Evolutionary conservation across 768 basidiomycete species (phyloP), one percentile per base, ranked within the genome.

Genomic region (Boletus huronensis): DNA sequence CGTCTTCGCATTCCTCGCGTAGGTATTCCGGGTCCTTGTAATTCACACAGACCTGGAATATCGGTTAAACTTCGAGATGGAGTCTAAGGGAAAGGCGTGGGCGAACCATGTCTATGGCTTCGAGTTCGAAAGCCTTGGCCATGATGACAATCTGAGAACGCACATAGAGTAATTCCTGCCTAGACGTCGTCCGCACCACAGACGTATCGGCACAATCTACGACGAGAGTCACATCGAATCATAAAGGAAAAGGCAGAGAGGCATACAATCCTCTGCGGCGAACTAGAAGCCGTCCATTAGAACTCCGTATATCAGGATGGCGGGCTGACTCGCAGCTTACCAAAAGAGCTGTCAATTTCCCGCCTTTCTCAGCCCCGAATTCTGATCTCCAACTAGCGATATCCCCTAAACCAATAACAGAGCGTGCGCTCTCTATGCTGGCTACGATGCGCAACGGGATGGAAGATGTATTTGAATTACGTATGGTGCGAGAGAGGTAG

Each of bases 191-290:
- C 26, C 95, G 84, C 32, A 87, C 79, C 49, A 97, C 85, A 6
- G 83, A 83, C 3, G 93, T 88, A 65, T 93, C 89, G 0, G 94
- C 93, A 63, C 95, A 97, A 69, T 92, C 93, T 96, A 54, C 2
- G 35, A n/a, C 34, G 34, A 35, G 34, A 31, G 58, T 59, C 41
- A 54, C 34, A 11, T 43, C 1, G 17, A 26, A 40, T 41, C 41
- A 16, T 19, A 36, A 52, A 17, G 45, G 13, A 43, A 54, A 59
- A 29, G 23, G 36, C 14, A 55, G 40, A 4, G 10, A 40, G 23
- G 65, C 80, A 58, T 69, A 93, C 92, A 96, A 64, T 98, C 94
- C 74, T 98, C 94, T 21, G 93, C 91, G 3, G 91, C 94, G 68
- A 97, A 98, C 94, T 96, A 60, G 21, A 28, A 14, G 9, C 10